Conservation (phyloP, 2,329 filamentous ascomycete genomes). For the Saccharata proteae region DNA sequence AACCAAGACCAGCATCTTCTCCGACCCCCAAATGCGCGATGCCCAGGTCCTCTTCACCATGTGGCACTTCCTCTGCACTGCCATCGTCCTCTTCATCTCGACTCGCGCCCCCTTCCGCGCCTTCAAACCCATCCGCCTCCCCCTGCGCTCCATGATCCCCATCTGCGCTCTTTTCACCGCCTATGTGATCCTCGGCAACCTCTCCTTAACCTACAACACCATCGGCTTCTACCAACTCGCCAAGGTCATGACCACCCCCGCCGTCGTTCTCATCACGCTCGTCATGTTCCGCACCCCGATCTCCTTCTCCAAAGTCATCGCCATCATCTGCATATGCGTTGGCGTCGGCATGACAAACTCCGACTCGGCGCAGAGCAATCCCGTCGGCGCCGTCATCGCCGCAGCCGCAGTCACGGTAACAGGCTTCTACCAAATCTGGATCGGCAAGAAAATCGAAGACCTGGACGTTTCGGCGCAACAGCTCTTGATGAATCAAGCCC, state of each 20-base stretch:
- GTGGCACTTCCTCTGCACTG: conserved; percentile 36
- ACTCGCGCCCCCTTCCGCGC: conserved; percentile 30
- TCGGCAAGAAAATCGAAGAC: conserved; percentile 37
- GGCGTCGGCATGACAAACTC: conserved; percentile 34
- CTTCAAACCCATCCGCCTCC: conserved; percentile 32
- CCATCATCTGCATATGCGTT: conserved; percentile 31
- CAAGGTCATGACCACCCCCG: conserved; percentile 38
- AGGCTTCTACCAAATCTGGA: conserved; percentile 37
- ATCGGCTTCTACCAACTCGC: conserved; percentile 37
- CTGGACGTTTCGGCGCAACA: conserved; percentile 32
- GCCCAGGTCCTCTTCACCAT: conserved; percentile 36
- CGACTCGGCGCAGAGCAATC: conserved; percentile 26
- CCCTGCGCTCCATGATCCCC: conserved; percentile 32
- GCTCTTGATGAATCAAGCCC: conserved; percentile 34
- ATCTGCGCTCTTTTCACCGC: conserved; percentile 36
- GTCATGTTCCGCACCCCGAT: conserved; percentile 31
- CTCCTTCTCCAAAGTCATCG: conserved; percentile 27
- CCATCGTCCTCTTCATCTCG: conserved; percentile 31
- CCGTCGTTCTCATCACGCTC: conserved; percentile 34
- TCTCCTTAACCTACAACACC: conserved; percentile 34
- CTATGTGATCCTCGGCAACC: conserved; percentile 34
- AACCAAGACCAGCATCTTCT: conserved; percentile 31
- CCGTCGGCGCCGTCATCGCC: conserved; percentile 31
- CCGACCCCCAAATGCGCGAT: conserved; percentile 30
- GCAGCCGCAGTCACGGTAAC: conserved; percentile 32